Evolutionary conservation across 148 eudicot genomes (phyloP).

Genomic region (Rhododendron williamsianum): DNA sequence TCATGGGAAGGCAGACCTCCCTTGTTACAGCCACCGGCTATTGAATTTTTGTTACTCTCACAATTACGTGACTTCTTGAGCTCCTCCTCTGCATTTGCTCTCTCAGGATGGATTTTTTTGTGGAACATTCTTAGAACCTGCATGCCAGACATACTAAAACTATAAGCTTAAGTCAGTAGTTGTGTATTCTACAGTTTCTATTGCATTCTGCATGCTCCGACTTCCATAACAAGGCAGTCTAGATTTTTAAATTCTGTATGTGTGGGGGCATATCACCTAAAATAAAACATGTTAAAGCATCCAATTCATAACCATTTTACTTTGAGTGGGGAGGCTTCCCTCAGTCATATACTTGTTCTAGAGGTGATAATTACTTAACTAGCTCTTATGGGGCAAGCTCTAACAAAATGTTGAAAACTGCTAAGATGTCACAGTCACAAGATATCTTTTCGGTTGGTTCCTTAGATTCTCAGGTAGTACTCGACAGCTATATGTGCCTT

Average conservation of each 20-base stretch:
- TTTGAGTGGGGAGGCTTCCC: not conserved
- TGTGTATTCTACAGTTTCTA: not conserved
- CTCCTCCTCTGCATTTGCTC: constrained; percentile 20
- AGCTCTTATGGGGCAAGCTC: not conserved
- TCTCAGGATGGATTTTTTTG: constrained; percentile 51
- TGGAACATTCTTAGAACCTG: constrained; percentile 36
- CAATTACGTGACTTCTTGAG: constrained; percentile 13
- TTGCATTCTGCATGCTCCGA: not conserved
- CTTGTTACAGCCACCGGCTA: constrained; percentile 1
- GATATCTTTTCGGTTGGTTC: not conserved
- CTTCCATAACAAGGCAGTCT: not conserved
- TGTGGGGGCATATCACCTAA: not conserved
- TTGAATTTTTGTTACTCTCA: constrained; percentile 14
- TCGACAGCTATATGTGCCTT: not conserved
- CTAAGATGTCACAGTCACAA: not conserved
- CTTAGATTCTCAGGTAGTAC: not conserved
- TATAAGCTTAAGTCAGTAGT: not conserved
- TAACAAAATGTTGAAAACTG: not conserved
- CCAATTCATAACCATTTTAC: not conserved
- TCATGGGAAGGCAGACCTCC: constrained; percentile 16
- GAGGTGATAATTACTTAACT: not conserved
- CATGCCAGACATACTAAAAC: not conserved
- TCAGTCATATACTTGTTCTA: not conserved
- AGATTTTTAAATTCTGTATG: not conserved
- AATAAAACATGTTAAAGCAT: not conserved